A percentile compares a stretch with the other conserved stretches of the same genome.
phyloP scores from a whole-genome alignment of 768 basidiomycete genomes.

The Boletus sensibilis region DNA sequence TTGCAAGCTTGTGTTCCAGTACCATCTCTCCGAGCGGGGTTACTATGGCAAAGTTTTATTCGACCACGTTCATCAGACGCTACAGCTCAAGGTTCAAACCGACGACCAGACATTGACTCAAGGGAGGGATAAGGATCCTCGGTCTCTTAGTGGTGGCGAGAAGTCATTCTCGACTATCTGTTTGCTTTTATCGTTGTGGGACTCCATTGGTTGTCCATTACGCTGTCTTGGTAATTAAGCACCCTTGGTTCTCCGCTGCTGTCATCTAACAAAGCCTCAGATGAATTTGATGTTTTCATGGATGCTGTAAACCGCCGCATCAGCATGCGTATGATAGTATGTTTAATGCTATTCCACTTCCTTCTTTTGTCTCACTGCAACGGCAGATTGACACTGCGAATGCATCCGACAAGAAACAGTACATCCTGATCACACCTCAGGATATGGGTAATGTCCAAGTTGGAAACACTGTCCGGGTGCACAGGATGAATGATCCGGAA shows the following conservation, averaged over 20 bases:
- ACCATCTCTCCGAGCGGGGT: conserved; percentile 80
- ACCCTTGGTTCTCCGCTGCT: background rate
- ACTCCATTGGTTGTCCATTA: conserved; percentile 90
- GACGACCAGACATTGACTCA: conserved; percentile 73
- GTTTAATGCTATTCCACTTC: conserved; percentile 18
- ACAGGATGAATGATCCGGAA: conserved; percentile 77
- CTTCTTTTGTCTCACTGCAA: conserved; percentile 5
- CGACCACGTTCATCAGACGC: conserved; percentile 64
- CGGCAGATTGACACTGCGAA: conserved; percentile 85
- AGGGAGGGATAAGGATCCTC: conserved; percentile 77
- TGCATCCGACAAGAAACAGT: conserved; percentile 84
- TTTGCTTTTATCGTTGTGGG: conserved; percentile 92
- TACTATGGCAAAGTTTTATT: conserved; percentile 90
- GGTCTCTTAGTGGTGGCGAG: conserved; percentile 88
- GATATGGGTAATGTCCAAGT: conserved; percentile 76
- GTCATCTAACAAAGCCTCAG: conserved; percentile 37
- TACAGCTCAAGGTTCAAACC: conserved; percentile 78
- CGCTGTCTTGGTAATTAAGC: conserved; percentile 73
- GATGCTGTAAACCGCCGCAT: conserved; percentile 89
- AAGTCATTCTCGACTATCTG: conserved; percentile 98
- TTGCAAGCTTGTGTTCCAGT: conserved; percentile 79
- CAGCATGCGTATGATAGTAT: conserved; percentile 93
- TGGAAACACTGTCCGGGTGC: conserved; percentile 69
- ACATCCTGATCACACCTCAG: conserved; percentile 94
- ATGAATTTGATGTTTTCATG: conserved; percentile 99